These are phyloP conservation scores for Candida albicans DNA, from an alignment of 1,139 yeast species.

Conservation along the genomic window DNA sequence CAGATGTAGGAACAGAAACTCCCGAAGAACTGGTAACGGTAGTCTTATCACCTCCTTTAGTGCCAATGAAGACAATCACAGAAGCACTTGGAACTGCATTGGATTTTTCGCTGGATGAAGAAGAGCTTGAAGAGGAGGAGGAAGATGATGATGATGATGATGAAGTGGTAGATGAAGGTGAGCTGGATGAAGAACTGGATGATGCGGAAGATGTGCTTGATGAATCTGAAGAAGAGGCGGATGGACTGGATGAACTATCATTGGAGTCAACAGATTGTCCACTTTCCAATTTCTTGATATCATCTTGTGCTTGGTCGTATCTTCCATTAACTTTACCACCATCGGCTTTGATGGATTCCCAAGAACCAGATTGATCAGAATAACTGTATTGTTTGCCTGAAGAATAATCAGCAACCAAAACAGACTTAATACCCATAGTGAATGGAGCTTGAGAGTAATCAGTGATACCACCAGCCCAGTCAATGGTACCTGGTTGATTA, in stretches of 20 bases:
- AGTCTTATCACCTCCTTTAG: not conserved
- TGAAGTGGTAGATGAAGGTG: constrained; percentile 4
- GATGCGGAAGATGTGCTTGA: constrained; percentile 6
- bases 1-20: no score
- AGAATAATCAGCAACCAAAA: constrained; percentile 76
- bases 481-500: constrained; percentile 67
- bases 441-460: constrained; percentile 68
- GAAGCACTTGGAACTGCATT: constrained; percentile 2
- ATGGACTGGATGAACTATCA: not conserved
- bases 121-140: not conserved
- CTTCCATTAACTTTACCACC: constrained; percentile 70
- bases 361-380: constrained; percentile 61
- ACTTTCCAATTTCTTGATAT: constrained; percentile 41
- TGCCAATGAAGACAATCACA: not conserved
- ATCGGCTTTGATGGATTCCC: constrained; percentile 66
- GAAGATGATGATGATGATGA: not conserved
- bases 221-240: constrained; percentile 6
- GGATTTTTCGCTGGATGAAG: not conserved
- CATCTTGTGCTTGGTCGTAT: constrained; percentile 45
- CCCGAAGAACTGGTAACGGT: not conserved
- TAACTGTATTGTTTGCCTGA: constrained; percentile 70
- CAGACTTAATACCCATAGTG: constrained; percentile 60
- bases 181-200: constrained; percentile 1
- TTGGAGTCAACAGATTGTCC: constrained; percentile 19
- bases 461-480: constrained; percentile 85